phyloP scores from a whole-genome alignment of 2,329 filamentous ascomycete species.

The Neofusicoccum sp. region DNA sequence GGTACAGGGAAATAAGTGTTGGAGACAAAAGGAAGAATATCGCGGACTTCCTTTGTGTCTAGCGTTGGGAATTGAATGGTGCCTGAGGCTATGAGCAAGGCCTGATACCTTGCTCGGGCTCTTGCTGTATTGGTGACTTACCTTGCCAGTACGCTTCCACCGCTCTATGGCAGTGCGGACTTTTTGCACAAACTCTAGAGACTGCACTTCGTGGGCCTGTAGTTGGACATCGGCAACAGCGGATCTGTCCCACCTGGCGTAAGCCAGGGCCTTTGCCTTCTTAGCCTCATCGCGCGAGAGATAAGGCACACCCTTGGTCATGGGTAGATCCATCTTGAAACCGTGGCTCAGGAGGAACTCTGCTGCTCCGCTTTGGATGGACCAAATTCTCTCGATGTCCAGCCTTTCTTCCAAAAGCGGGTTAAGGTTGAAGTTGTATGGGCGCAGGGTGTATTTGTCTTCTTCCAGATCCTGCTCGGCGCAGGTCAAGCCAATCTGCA shows the following conservation, averaged over 20 bases:
- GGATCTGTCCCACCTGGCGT: constrained; percentile 46
- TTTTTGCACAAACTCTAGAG: constrained; percentile 54
- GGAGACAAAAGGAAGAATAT: not conserved
- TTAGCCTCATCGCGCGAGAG: constrained; percentile 62
- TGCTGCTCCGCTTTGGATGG: constrained; percentile 60
- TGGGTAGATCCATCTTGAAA: constrained; percentile 61
- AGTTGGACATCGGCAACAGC: constrained; percentile 51
- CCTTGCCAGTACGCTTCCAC: constrained; percentile 46
- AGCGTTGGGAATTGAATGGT: no score
- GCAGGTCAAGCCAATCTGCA: constrained; percentile 69
- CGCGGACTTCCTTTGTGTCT: no score
- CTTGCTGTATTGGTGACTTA: constrained; percentile 21
- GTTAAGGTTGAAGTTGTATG: constrained; percentile 67
- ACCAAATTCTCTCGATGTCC: constrained; percentile 62
- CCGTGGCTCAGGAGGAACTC: constrained; percentile 62
- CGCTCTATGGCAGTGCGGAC: constrained; percentile 49
- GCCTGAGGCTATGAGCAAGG: not conserved
- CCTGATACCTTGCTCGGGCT: not conserved
- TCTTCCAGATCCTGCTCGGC: constrained; percentile 57
- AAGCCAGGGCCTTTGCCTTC: constrained; percentile 48
- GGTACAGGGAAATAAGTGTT: constrained; percentile 25
- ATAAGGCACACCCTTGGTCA: constrained; percentile 62
- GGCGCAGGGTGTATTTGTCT: constrained; percentile 61
- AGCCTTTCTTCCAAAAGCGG: constrained; percentile 58
- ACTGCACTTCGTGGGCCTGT: constrained; percentile 55